Evolutionary conservation across 129 eudicot genomes (phyloP).

Genomic region (Lactuca sativa): DNA sequence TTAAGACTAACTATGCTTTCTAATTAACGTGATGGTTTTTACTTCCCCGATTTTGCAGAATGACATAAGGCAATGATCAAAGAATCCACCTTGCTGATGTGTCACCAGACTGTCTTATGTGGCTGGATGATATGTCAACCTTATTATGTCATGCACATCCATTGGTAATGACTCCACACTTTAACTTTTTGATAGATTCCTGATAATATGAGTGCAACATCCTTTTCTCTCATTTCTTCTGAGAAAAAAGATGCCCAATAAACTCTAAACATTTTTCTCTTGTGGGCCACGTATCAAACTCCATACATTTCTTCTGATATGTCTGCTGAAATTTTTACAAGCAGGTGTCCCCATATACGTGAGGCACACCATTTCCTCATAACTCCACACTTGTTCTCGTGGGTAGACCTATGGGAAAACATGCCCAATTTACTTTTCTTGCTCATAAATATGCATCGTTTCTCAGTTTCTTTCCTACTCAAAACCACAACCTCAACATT

Average conservation of each 20-base stretch:
- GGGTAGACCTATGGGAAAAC: slow-evolving; percentile 17
- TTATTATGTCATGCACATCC: too few relatives aligned
- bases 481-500: not conserved
- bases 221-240: not conserved
- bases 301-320: slow-evolving; percentile 17
- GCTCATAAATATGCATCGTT: slow-evolving; percentile 24
- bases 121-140: slow-evolving; percentile 5
- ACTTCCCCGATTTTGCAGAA: too few relatives aligned
- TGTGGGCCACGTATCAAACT: too few relatives aligned
- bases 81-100: not conserved
- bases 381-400: slow-evolving; percentile 30
- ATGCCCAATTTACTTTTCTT: not conserved
- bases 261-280: too few relatives aligned
- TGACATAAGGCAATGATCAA: too few relatives aligned
- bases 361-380: slow-evolving; percentile 21
- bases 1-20: too few relatives aligned
- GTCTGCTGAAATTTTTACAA: slow-evolving; percentile 1
- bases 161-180: slow-evolving; percentile 25
- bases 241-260: slow-evolving; percentile 1
- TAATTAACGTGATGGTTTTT: too few relatives aligned
- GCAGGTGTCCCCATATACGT: too few relatives aligned
- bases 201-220: slow-evolving; percentile 4
- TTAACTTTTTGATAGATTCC: slow-evolving; percentile 2
- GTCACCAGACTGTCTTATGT: not conserved
- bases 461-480: not conserved